Base-by-base conservation (phyloP, 1,284 basidiomycete genomes). In the Cryptococcus floricola region DNA sequence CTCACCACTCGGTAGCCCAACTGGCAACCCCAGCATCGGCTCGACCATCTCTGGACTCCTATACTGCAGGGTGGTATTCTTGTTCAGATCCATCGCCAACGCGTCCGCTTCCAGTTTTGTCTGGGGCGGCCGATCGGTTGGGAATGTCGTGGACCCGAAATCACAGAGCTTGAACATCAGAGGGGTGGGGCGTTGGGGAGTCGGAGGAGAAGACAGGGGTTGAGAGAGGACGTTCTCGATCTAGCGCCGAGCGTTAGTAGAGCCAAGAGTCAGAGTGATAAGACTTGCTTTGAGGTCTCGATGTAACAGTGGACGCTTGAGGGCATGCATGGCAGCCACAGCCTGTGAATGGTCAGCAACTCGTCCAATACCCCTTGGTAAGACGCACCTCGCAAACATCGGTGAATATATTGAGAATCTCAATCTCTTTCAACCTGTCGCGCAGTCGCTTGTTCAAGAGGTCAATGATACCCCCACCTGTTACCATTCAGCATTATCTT, bases 41-140 rank as follows among this genome's bases (percentile, higher is more conserved):
- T 99, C 95, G 31, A 98, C 89, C 92, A 99, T 97, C 77, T 99
- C 96, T 3, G 96, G 96, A 39, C 95, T 91, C 43, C 96, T 82
- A 70, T 97, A 98, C 74, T 96, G 94, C 58, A 97, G 80, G 1
- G 94, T 98, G 2, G 94, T 98, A 72, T 95, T 89, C 66, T 88
- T 84, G 73, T 97, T 96, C 48, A 99, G 82, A 74, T 98, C 95
- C 27, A 87, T 84, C 69, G 98, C 95, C 10, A 97, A 81, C 7
- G 84, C 83, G 48, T 90, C 85, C 49, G 98, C 87, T 73, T 95
- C 91, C 60, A 87, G 84, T 50, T 84, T 86, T 31, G 82, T 86
- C 7, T 85, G 79, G 16, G 91, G 90, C 8, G 89, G 82, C 55
- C 83, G 82, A 7, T 79, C 69, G 14, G 86, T 79, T 3, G 92